phyloP scores from a whole-genome alignment of 441 rosid species.

The Erysimum pusillum region DNA sequence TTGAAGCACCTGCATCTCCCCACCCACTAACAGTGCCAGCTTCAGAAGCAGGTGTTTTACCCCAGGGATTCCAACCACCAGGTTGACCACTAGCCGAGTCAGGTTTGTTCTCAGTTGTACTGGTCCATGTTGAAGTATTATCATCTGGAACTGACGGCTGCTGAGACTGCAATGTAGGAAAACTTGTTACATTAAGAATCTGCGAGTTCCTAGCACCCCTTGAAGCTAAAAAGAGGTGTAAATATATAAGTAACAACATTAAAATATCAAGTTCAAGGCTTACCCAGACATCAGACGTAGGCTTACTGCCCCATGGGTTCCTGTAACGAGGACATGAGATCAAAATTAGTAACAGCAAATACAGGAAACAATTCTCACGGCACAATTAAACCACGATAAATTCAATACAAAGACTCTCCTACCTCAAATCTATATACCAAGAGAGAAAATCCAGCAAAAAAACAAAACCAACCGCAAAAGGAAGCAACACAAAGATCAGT shows the following conservation, averaged over 20 bases:
- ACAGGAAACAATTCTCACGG: too few relatives aligned
- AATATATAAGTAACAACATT: slow-evolving; percentile 7
- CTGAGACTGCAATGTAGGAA: slow-evolving; percentile 36
- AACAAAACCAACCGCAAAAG: background rate
- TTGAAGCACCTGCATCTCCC: slow-evolving; percentile 50
- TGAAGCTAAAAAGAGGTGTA: slow-evolving; percentile 13
- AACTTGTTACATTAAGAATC: slow-evolving; percentile 6
- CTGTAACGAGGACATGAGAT: slow-evolving; percentile 23
- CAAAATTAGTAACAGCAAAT: too few relatives aligned
- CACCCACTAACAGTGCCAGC: slow-evolving; percentile 60
- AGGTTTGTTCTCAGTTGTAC: slow-evolving; percentile 52
- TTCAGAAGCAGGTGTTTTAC: slow-evolving; percentile 52
- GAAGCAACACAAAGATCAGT: slow-evolving; percentile 13
- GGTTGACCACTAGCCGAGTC: slow-evolving; percentile 50
- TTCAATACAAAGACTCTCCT: slow-evolving; percentile 21
- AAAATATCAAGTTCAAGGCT: slow-evolving; percentile 1
- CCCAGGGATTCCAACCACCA: slow-evolving; percentile 63
- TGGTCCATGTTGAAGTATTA: slow-evolving; percentile 53
- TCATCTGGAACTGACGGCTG: slow-evolving; percentile 31
- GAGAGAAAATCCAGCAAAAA: slow-evolving; percentile 1
- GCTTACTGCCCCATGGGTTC: slow-evolving; percentile 45
- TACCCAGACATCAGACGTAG: slow-evolving; percentile 40
- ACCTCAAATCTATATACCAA: slow-evolving; percentile 10
- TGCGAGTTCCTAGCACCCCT: background rate
- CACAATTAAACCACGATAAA: slow-evolving; percentile 7